phyloP scores from a whole-genome alignment of 768 basidiomycete genomes.

The Nidularia pulvinata region DNA sequence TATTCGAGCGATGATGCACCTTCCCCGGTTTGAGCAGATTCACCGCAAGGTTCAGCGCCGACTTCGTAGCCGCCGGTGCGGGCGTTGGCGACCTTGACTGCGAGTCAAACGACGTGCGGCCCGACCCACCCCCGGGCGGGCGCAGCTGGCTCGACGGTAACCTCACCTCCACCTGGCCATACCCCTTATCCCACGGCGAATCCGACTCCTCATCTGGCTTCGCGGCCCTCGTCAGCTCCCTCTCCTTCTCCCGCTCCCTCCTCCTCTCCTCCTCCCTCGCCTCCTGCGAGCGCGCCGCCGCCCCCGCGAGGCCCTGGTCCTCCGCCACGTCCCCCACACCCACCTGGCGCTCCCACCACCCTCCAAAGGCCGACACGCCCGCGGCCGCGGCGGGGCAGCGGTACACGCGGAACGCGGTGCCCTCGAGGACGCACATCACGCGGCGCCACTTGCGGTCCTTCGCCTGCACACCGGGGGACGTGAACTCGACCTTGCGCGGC shows the following conservation, averaged over 20 bases:
- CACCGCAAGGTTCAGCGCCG: slow-evolving; percentile 39
- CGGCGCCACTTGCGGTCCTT: slow-evolving; percentile 92
- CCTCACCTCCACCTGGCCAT: slow-evolving; percentile 8
- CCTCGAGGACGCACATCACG: slow-evolving; percentile 87
- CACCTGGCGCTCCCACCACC: slow-evolving; percentile 80
- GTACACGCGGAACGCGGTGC: slow-evolving; percentile 86
- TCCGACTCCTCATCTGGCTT: slow-evolving; percentile 17
- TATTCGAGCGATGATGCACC: slow-evolving; percentile 36
- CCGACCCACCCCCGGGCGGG: too few relatives aligned
- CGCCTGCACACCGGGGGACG: slow-evolving; percentile 80
- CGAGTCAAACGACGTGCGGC: too few relatives aligned
- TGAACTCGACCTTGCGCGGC: slow-evolving; percentile 94
- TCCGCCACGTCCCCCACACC: slow-evolving; percentile 65
- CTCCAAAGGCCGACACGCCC: slow-evolving; percentile 55
- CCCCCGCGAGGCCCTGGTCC: slow-evolving; percentile 13
- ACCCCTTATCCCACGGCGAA: slow-evolving; percentile 1
- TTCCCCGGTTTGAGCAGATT: slow-evolving; percentile 40
- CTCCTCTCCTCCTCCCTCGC: slow-evolving; percentile 7
- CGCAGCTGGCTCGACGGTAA: background rate
- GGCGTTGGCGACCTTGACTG: too few relatives aligned
- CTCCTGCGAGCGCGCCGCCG: slow-evolving; percentile 1
- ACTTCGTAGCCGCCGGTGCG: slow-evolving; percentile 20
- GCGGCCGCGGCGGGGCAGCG: slow-evolving; percentile 39
- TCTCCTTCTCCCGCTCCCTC: too few relatives aligned
- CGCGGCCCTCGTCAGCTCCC: slow-evolving; percentile 9